These are phyloP conservation scores for Xylariomycetidae sp. DNA, from an alignment of 2,329 filamentous ascomycete species.

Conservation along the genomic window DNA sequence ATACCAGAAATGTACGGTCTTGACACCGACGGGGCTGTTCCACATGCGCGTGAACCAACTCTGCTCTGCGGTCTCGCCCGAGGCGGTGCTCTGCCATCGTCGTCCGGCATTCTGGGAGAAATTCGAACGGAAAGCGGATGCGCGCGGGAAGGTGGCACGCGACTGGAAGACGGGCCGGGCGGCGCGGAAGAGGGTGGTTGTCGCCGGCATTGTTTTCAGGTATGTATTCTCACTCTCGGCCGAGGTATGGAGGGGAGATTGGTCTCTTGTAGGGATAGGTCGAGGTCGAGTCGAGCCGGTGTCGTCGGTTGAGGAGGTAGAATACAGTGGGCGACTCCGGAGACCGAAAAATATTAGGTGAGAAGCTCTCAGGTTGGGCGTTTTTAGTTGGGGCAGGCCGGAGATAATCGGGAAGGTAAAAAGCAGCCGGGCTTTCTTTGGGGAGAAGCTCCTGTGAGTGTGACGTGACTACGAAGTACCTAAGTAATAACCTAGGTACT, in stretches of 20 bases:
- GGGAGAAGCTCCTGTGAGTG: too few species aligned
- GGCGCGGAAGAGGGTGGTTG: conserved; percentile 47
- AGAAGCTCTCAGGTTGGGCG: too few species aligned
- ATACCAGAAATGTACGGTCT: conserved; percentile 98
- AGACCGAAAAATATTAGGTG: too few species aligned
- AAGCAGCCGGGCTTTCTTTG: too few species aligned
- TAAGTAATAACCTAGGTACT: too few species aligned
- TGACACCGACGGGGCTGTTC: conserved; percentile 75
- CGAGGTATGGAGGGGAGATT: conserved; percentile 1
- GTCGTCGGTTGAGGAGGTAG: too few species aligned
- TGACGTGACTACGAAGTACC: too few species aligned
- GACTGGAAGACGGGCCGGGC: conserved; percentile 52
- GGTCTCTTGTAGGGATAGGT: background rate
- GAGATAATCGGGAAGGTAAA: too few species aligned
- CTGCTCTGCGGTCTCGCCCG: conserved; percentile 33
- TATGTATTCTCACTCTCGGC: too few species aligned
- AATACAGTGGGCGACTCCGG: too few species aligned
- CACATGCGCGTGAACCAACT: conserved; percentile 74
- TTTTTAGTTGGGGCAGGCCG: too few species aligned
- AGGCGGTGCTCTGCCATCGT: conserved; percentile 67
- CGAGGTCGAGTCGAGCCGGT: too few species aligned
- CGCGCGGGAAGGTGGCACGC: conserved; percentile 47
- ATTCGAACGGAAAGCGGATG: conserved; percentile 33
- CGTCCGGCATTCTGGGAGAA: conserved; percentile 45
- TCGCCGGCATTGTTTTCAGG: conserved; percentile 37